Evolutionary conservation across 2,329 filamentous ascomycete species (phyloP), one percentile per base, ranked within the genome.

Genomic region (Colletotrichum viniferum): DNA sequence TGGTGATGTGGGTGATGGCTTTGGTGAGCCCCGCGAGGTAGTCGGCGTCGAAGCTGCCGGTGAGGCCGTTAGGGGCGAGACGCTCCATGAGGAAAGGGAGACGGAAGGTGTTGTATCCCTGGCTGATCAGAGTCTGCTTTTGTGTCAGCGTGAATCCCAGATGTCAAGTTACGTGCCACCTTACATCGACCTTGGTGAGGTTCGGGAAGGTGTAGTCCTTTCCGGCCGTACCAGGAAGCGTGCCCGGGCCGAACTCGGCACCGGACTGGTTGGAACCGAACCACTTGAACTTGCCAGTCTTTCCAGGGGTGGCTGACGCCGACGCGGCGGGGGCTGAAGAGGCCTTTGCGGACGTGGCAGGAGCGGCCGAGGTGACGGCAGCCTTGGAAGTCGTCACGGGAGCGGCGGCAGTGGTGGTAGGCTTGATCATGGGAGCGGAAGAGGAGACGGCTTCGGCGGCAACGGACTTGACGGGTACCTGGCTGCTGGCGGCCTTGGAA

Each of bases 171-270:
- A 1, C 21, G 7, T 16, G 21, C 2, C 14, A 18, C 75, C 83
- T 78, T 74, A 84, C 83, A 63, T 81, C 82, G 48, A 91, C 87
- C 16, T 87, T 81, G 8, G 83, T 82, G 21, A 87, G 82, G 68
- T 90, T 87, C 4, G 92, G 92, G 86, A 91, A 94, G 76, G 84
- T 91, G 82, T 90, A 94, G 78, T 94, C 88, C 12, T 83, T 92
- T 77, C 88, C 89, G 79, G 89, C 88, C 1, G 81, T 80, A 28
- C 92, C 92, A 1, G 93, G 92, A 32, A 90, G 86, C 43, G 83
- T 87, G 18, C 79, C 83, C 72, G 89, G 83, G 28, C 92, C 92
- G 70, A 94, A 94, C 81, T 94, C 93, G 61, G 91, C 92, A 55
- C 91, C 90, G n/a, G 85, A 81, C 79, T 87, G 80, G 78, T 88